Evolutionary conservation across 2,329 filamentous ascomycete genomes (phyloP).

Genomic region (Massarina eburnea): DNA sequence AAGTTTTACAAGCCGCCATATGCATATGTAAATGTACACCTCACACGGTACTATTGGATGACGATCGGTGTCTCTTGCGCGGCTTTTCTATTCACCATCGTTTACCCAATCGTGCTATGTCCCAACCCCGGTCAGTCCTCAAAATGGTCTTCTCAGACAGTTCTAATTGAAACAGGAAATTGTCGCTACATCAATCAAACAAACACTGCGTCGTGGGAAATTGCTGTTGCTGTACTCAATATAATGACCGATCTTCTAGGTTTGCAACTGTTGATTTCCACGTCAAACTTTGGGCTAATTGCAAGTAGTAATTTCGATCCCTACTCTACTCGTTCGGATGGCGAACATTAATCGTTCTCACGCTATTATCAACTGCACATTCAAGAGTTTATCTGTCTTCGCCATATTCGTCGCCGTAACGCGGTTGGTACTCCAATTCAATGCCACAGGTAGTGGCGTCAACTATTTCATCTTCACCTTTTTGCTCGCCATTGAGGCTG

Average conservation of each 20-base stretch:
- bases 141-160: background rate
- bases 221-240: slow-evolving; percentile 11
- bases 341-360: slow-evolving; percentile 13
- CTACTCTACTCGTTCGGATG: slow-evolving; percentile 15
- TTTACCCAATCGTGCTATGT: slow-evolving; percentile 17
- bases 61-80: slow-evolving; percentile 8
- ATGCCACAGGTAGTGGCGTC: slow-evolving; percentile 7
- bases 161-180: slow-evolving; percentile 8
- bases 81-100: slow-evolving; percentile 13
- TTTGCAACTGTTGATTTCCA: slow-evolving; percentile 1
- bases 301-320: slow-evolving; percentile 15
- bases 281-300: slow-evolving; percentile 1
- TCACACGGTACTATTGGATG: slow-evolving; percentile 19
- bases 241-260: slow-evolving; percentile 17
- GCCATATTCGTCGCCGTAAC: slow-evolving; percentile 12
- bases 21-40: slow-evolving; percentile 15
- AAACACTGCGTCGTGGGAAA: slow-evolving; percentile 9
- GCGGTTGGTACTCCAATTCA: slow-evolving; percentile 14
- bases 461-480: slow-evolving; percentile 13
- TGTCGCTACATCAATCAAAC: slow-evolving; percentile 12
- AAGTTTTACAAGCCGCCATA: slow-evolving; percentile 23
- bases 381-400: slow-evolving; percentile 18
- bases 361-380: slow-evolving; percentile 14
- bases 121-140: slow-evolving; percentile 6
- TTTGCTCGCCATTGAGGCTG: slow-evolving; percentile 13